Base-by-base conservation (phyloP, 2,329 filamentous ascomycete species). In the Colletotrichum lini region DNA sequence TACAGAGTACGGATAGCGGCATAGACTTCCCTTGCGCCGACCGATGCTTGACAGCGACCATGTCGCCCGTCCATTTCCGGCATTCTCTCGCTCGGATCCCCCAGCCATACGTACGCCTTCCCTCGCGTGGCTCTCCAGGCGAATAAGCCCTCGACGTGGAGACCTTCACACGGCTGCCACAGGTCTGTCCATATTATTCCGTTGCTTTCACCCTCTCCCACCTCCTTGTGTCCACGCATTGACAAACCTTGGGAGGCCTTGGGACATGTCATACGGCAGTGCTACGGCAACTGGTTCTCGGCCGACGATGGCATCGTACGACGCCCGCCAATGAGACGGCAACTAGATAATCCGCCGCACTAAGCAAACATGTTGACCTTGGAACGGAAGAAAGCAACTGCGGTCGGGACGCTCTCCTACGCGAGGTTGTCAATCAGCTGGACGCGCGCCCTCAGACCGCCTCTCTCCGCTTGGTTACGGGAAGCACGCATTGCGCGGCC, bases 31-130 rank as follows among this genome's bases (percentile, higher is more conserved):
- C n/a, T 26, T 59, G 30, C 42, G 45, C 63, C 50, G 26, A 40
- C 58, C 45, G 45, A 64, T 54, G 61, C 45, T 18, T 54, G 65
- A 64, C 44, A 54, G 59, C 16, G 67, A 60, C 30, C 38, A 49
- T 44, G 49, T 47, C 65, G 65, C 26, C 53, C 65, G 53, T 58
- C 54, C 44, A 38, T 63, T 69, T 53, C 58, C 65, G 65, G 65
- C 68, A 49, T 56, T 52, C 59, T n/a, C 26, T 71, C 53, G 10
- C 58, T 68, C 40, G 68, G 58, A 26, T 53, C 35, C 63, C 64
- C 58, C 52, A 63, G 65, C 65, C 23, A 59, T 50, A 58, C 26
- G 26, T 50, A 58, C 26, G 38, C 63, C 65, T 59, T 21, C n/a
- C 38, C 35, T 58, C 57, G 52, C 50, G n/a, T 67, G 52, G 30